Base-by-base conservation (phyloP, 352 stramenopile genomes). In the Globisporangium okanoganense region DNA sequence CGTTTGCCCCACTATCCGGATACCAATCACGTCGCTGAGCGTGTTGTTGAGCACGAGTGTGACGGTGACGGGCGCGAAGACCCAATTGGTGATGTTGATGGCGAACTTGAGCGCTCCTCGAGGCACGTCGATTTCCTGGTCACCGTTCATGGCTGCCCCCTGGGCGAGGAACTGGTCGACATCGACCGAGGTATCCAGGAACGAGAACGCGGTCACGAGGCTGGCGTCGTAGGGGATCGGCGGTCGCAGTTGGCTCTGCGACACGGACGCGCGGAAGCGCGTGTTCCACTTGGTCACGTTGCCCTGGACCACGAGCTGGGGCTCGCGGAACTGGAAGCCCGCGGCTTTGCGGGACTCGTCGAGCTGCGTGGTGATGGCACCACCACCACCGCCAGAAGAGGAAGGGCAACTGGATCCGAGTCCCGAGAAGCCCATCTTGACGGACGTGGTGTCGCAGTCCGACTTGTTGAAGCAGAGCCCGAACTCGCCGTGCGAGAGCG, bases 371-470 rank as follows among this genome's bases (percentile, higher is more conserved):
- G 38, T 18, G 3, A 22, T 38, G 16, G 6, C 22, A n/a, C n/a
- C n/a, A n/a, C n/a, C n/a, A n/a, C n/a, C n/a, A n/a, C 25, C 5
- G 9, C 57, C 44, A 20, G 57, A 70, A 1, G 64, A 58, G 0
- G n/a, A n/a, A n/a, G n/a, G n/a, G n/a, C n/a, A n/a, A n/a, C n/a
- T 51, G 4, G 18, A 5, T 8, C 43, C 61, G 3, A 72, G 56
- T 0, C 65, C 65, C 5, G 61, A 45, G 57, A 72, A 72, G 4
- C 43, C 49, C 33, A 72, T 36, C 35, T 69, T 72, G 36, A 67
- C 54, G 8, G 49, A 58, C 29, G 44, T 25, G 7, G 47, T 44
- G 14, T 36, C 38, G 49, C 60, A 67, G 2, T 12, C 35, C 14
- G 24, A 24, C 5, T 38, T 7, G 2, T 63, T 53, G 40, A 66